Conservation (phyloP, 2,329 filamentous ascomycete genomes). For the Diaporthe amygdali region DNA sequence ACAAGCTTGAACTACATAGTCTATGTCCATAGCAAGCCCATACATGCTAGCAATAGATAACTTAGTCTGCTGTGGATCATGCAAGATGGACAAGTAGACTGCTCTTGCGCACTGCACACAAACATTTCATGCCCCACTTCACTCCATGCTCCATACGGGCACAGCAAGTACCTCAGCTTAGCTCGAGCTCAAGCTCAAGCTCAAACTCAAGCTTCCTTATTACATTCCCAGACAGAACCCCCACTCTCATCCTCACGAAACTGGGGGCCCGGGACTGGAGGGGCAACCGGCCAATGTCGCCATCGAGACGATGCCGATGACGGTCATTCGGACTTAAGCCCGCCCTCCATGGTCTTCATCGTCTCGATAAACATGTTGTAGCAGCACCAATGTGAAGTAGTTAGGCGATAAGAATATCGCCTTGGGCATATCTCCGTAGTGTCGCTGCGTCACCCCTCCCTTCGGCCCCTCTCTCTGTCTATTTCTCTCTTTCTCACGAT, state of each 20-base stretch:
- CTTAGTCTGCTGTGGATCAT: too few species aligned
- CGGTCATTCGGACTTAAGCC: neutral
- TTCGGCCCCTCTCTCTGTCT: too few species aligned
- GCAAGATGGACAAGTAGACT: neutral
- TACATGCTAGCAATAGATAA: too few species aligned
- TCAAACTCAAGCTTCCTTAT: neutral
- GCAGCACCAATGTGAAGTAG: neutral
- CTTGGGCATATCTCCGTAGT: neutral
- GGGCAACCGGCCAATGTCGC: neutral
- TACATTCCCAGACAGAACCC: neutral
- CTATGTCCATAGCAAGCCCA: too few species aligned
- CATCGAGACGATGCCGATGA: constrained; percentile 3
- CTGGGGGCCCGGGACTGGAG: too few species aligned
- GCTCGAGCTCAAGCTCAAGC: neutral
- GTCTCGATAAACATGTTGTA: neutral
- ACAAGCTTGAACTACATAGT: too few species aligned
- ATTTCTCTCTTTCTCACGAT: too few species aligned
- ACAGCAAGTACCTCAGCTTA: too few species aligned
- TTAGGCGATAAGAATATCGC: neutral
- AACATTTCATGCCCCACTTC: neutral
- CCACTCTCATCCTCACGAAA: too few species aligned
- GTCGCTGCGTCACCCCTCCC: too few species aligned
- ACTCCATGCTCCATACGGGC: neutral
- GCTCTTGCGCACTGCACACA: neutral
- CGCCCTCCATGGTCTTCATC: neutral